phyloP scores from a whole-genome alignment of 305 asterid genomes.

The Fraxinus sp. region DNA sequence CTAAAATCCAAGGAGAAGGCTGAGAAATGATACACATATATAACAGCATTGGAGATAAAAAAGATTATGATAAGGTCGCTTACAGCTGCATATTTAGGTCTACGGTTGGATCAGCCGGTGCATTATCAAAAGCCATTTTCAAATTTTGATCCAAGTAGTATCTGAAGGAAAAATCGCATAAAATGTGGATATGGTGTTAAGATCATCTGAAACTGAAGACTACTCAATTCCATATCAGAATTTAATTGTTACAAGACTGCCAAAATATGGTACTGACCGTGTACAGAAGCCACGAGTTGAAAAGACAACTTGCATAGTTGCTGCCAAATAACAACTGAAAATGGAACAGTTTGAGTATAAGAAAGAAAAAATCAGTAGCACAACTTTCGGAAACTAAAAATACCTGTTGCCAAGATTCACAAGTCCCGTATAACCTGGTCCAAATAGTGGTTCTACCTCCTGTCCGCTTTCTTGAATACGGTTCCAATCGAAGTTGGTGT shows the following conservation, averaged over 20 bases:
- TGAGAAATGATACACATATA: background rate
- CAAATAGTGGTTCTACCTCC: constrained; percentile 82
- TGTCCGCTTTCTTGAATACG: constrained; percentile 97
- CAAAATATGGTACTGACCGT: constrained; percentile 52
- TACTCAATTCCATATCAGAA: constrained; percentile 21
- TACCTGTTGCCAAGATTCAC: constrained; percentile 98
- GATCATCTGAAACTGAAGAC: constrained; percentile 1
- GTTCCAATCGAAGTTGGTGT: constrained; percentile 92
- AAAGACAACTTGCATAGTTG: constrained; percentile 92
- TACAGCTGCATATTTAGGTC: constrained; percentile 93
- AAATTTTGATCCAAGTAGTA: constrained; percentile 61
- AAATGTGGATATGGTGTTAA: background rate
- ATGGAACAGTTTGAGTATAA: constrained; percentile 23
- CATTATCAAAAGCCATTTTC: constrained; percentile 67
- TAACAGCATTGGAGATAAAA: background rate
- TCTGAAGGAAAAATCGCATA: constrained; percentile 40
- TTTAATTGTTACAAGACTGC: constrained; percentile 11
- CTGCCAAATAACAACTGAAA: constrained; percentile 96
- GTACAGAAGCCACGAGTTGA: constrained; percentile 74
- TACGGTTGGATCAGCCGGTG: constrained; percentile 92
- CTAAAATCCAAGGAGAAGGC: background rate
- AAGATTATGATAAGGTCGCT: constrained; percentile 3
- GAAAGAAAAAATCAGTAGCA: constrained; percentile 16
- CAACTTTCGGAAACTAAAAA: constrained; percentile 12
- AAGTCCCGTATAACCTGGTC: constrained; percentile 98